Base-by-base conservation (phyloP, 352 stramenopile species). In the Globisporangium cylindrosporum region DNA sequence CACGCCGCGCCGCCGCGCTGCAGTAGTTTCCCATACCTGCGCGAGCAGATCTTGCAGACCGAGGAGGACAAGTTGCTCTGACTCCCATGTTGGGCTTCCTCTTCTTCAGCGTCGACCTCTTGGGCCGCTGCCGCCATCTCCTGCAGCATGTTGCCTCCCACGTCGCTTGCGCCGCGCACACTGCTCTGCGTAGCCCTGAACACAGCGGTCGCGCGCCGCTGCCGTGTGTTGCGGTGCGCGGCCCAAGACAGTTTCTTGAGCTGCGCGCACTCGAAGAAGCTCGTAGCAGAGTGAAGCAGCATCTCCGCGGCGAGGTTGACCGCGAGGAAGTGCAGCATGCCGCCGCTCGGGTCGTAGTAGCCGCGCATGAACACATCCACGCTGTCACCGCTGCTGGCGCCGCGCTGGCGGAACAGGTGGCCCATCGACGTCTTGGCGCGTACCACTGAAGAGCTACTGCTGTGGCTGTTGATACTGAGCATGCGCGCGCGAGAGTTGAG, bases 181-280 rank as follows among this genome's bases (percentile, higher is more conserved):
- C 63, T 72, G 65, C 60, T 68, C 69, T 1, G 34, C 59, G 70
- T 64, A 4, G 69, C 53, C 12, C 78, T 49, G 7, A 51, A 25
- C 15, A 62, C 27, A 4, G 66, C 66, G n/a, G 64, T 65, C 22
- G 57, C 57, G 29, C 58, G 65, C 20, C 75, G 67, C 57, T 78
- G 56, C 27, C 73, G 69, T 29, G 68, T 64, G 48, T 67, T 38
- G 49, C 75, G 67, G 59, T 80, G 59, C 58, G 75, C 53, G 10
- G 72, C 61, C 27, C 71, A 71, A 51, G 77, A 74, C 53, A 92
- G 68, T 64, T 92, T 92, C 72, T 90, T 90, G 75, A 92, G 87
- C 72, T 84, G 78, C 8, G 81, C 80, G 59, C 77, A 84, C 75
- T 92, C 65, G 69, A 82, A 43, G 46, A 67, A 69, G 49, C 70